A percentile compares a stretch with the other conserved stretches of the same genome.
Conservation (phyloP, 1,284 basidiomycete species). For the Microbotryum silenes-acaulis region DNA sequence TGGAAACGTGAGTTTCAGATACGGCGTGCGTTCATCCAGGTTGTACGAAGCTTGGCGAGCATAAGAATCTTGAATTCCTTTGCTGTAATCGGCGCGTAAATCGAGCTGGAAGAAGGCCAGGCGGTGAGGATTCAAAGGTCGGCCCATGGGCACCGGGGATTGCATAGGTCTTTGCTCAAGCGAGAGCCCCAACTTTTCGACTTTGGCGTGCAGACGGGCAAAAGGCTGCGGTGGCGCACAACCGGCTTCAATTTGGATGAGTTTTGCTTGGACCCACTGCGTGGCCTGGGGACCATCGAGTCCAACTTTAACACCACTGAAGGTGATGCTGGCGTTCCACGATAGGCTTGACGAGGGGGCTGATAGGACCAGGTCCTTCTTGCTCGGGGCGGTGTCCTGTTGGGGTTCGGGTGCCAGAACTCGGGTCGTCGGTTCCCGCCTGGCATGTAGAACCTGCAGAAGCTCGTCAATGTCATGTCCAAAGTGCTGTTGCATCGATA, state of each 20-base stretch:
- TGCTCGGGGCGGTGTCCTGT: not conserved
- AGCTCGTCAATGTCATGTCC: slow-evolving; percentile 77
- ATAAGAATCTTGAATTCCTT: slow-evolving; percentile 1
- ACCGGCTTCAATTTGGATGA: slow-evolving; percentile 49
- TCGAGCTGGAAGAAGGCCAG: slow-evolving; percentile 78
- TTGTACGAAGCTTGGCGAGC: not conserved
- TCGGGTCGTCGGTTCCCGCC: not conserved
- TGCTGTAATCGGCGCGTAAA: slow-evolving; percentile 45
- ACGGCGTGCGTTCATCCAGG: slow-evolving; percentile 20
- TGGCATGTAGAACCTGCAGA: slow-evolving; percentile 51
- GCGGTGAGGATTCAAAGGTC: slow-evolving; percentile 49
- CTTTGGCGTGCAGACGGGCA: slow-evolving; percentile 47
- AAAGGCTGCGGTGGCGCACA: not conserved
- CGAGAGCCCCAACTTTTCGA: slow-evolving; percentile 65
- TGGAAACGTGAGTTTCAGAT: slow-evolving; percentile 51
- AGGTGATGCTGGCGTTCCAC: slow-evolving; percentile 51
- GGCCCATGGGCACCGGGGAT: slow-evolving; percentile 35
- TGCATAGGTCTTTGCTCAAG: slow-evolving; percentile 51
- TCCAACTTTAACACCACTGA: slow-evolving; percentile 67
- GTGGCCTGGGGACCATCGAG: slow-evolving; percentile 62
- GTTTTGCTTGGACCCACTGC: slow-evolving; percentile 61
- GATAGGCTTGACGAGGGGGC: not conserved
- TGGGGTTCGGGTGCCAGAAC: not conserved
- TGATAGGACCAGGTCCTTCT: not conserved
- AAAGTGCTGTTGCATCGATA: slow-evolving; percentile 73